These are phyloP conservation scores for Aspergillus floridensis DNA, from an alignment of 2,329 filamentous ascomycete species.

Conservation along the genomic window DNA sequence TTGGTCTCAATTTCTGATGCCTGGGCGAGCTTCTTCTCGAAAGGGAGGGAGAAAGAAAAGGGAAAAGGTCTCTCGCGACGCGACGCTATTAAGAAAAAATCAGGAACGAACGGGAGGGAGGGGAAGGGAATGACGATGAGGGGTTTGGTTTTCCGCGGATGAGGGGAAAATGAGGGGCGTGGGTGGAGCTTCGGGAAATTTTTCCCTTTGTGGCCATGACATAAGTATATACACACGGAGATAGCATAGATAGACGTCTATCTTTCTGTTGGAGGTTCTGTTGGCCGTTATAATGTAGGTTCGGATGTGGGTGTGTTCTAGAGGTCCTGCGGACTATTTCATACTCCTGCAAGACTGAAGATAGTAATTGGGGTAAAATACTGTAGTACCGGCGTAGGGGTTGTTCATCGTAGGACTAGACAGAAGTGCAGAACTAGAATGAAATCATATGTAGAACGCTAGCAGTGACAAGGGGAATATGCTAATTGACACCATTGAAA, in stretches of 20 bases:
- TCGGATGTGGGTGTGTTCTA: too few species aligned
- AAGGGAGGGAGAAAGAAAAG: slow-evolving; percentile 3
- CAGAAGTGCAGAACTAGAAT: not conserved
- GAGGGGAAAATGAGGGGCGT: slow-evolving; percentile 6
- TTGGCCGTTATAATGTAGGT: too few species aligned
- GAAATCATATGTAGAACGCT: not conserved
- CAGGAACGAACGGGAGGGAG: not conserved
- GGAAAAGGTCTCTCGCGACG: slow-evolving; percentile 7
- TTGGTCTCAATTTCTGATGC: not conserved
- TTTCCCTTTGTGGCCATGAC: slow-evolving; percentile 9
- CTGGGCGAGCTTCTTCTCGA: not conserved
- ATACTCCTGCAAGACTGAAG: too few species aligned
- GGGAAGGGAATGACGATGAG: not conserved
- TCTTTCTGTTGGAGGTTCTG: too few species aligned
- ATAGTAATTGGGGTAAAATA: too few species aligned
- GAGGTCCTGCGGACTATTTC: too few species aligned
- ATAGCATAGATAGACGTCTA: too few species aligned
- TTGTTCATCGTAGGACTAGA: too few species aligned
- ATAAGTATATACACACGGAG: not conserved
- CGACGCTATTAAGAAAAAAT: not conserved
- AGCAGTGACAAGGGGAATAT: not conserved
- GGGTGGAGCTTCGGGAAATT: slow-evolving; percentile 9
- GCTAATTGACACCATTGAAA: slow-evolving; percentile 2
- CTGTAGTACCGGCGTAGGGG: too few species aligned
- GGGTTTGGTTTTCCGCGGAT: not conserved